Evolutionary conservation across 176 grass and related monocot genomes (phyloP), one percentile per base, ranked within the genome.

Genomic region (Rhynchospora breviuscula): DNA sequence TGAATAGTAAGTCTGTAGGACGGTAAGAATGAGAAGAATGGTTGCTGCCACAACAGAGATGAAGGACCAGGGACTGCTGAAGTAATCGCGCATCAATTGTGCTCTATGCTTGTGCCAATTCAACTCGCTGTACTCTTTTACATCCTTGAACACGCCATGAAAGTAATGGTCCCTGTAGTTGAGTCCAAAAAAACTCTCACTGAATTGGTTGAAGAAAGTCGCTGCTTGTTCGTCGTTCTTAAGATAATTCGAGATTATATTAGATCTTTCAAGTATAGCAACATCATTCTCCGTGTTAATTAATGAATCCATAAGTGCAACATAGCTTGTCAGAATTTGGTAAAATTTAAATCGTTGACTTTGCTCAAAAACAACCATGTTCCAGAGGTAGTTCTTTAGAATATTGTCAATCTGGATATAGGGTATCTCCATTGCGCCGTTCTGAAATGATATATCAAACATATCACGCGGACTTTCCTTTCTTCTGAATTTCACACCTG

Each of bases 41-140:
- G 65, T 1, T 0, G 74, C 87, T 0, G 87, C 85, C 2, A 70
- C 2, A 3, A 92, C 44, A 0, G 90, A 92, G 0, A 68, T 78
- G 11, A 7, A 4, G 26, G 72, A 29, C 90, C 90, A 92, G 0
- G 82, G 90, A 52, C 52, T 92, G 70, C n/a, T 74, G 15, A 89
- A 89, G 82, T 92, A 85, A 72, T 83, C 51, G 33, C 79, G 85
- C 44, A 15, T 80, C 0, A 92, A 64, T 0, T 22, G 71, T 0
- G 83, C 52, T 0, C 69, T 76, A 76, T 81, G 86, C 15, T n/a
- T 54, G 2, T 76, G 84, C 61, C 53, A 22, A 15, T 7, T 52
- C 15, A 3, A 0, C 0, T 35, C 0, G 44, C 67, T 61, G 47
- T 87, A 88, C 11, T 6, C 65, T 40, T 14, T 33, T 0, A 93